Conservation (phyloP, 352 stramenopile species). For the Globisporangium solare region DNA sequence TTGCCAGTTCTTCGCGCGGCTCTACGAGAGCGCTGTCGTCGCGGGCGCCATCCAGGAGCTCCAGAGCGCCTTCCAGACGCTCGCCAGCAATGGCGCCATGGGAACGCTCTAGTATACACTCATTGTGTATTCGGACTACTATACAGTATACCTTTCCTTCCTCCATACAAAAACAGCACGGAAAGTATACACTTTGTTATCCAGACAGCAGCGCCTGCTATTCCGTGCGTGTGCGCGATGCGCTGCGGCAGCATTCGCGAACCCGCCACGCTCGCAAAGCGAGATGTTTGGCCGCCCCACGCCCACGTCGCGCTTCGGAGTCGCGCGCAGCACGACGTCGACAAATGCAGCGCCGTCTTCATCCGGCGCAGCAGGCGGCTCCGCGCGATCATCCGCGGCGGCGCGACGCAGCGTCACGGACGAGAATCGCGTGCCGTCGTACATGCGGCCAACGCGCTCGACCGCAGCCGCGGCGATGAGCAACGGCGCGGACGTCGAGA, state of each 20-base stretch:
- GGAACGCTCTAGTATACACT: slow-evolving; percentile 11
- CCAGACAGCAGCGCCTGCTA: not conserved
- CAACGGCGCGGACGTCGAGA: slow-evolving; percentile 10
- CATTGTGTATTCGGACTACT: slow-evolving; percentile 2
- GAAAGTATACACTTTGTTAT: not conserved
- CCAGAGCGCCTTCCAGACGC: slow-evolving; percentile 36
- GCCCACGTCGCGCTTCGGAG: slow-evolving; percentile 8
- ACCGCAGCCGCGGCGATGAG: slow-evolving; percentile 1
- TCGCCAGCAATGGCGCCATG: slow-evolving; percentile 14
- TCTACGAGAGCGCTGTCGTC: slow-evolving; percentile 41
- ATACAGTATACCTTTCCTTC: not conserved
- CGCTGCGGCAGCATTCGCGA: not conserved
- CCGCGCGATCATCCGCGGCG: not conserved
- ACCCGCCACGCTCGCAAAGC: slow-evolving; percentile 2
- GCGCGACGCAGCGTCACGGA: slow-evolving; percentile 7
- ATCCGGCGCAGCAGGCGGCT: not conserved
- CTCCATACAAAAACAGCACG: no score
- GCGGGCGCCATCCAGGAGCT: slow-evolving; percentile 30
- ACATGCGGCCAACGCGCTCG: slow-evolving; percentile 14
- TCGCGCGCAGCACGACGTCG: not conserved
- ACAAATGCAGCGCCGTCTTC: not conserved
- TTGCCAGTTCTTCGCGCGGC: slow-evolving; percentile 42
- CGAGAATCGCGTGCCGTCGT: slow-evolving; percentile 19
- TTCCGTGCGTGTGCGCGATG: slow-evolving; percentile 1
- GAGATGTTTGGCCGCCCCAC: slow-evolving; percentile 15